Conservation (phyloP, 441 rosid species). For the Populus hybrid region DNA sequence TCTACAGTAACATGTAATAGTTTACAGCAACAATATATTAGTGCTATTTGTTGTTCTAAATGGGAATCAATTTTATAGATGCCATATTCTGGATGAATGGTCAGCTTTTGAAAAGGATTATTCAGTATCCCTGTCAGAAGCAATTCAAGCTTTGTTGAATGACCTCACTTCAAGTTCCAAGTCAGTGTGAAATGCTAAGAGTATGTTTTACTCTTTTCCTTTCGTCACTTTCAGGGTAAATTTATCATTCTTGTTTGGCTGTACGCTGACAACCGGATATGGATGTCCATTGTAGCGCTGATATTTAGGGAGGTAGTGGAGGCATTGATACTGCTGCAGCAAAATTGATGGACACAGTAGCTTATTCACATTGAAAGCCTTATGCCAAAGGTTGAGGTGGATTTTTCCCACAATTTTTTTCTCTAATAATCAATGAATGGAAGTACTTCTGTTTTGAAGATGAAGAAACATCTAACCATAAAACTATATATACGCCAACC, state of each 20-base stretch:
- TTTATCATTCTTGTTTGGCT: background rate
- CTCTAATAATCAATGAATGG: background rate
- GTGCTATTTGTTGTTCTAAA: background rate
- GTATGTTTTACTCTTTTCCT: slow-evolving; percentile 28
- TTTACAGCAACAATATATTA: background rate
- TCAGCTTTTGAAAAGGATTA: slow-evolving; percentile 51
- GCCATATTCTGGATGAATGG: slow-evolving; percentile 76
- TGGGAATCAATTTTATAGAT: slow-evolving; percentile 36
- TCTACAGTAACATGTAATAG: background rate
- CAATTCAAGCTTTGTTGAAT: slow-evolving; percentile 54
- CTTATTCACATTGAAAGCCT: slow-evolving; percentile 38
- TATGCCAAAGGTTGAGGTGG: slow-evolving; percentile 53
- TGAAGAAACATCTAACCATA: no score
- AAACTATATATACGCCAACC: no score
- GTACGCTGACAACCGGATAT: background rate
- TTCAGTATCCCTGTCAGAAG: slow-evolving; percentile 48
- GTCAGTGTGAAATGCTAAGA: slow-evolving; percentile 45
- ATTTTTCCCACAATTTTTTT: background rate
- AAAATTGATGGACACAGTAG: slow-evolving; percentile 54
- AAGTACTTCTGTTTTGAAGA: background rate
- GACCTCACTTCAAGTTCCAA: slow-evolving; percentile 57
- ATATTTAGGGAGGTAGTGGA: slow-evolving; percentile 51
- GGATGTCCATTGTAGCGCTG: slow-evolving; percentile 42
- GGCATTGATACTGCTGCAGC: slow-evolving; percentile 47
- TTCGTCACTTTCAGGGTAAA: background rate